A percentile compares a stretch with the other conserved stretches of the same genome.
These are phyloP conservation scores for Colletotrichum echinochloae DNA, from an alignment of 2,329 filamentous ascomycete species.

Conservation along the genomic window DNA sequence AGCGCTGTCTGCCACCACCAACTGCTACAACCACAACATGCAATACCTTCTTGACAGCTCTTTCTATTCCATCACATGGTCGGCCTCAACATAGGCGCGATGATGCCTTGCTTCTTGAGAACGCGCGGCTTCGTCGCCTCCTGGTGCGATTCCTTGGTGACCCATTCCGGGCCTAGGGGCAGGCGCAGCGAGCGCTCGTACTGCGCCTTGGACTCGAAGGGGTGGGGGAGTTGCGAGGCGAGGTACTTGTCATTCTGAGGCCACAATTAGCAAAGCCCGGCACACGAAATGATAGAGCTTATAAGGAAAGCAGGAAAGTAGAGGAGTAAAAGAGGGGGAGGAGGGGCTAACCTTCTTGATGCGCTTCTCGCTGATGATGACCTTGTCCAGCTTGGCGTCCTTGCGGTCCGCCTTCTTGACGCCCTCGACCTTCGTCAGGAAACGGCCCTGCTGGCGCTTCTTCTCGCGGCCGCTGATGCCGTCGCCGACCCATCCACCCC, in stretches of 20 bases:
- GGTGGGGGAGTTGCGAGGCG: slow-evolving; percentile 84
- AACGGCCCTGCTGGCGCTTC: slow-evolving; percentile 71
- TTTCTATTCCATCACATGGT: slow-evolving; percentile 47
- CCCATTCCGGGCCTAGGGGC: slow-evolving; percentile 94
- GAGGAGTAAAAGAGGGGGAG: neutral
- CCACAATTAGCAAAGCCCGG: neutral
- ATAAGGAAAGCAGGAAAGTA: neutral
- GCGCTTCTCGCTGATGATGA: slow-evolving; percentile 93
- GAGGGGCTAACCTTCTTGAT: slow-evolving; percentile 79
- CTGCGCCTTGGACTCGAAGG: slow-evolving; percentile 88
- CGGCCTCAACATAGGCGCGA: slow-evolving; percentile 88
- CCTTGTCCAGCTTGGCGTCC: slow-evolving; percentile 83
- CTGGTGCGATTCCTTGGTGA: slow-evolving; percentile 96
- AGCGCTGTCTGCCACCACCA: neutral
- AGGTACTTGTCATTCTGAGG: slow-evolving; percentile 85
- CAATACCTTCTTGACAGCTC: neutral
- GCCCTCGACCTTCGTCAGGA: slow-evolving; percentile 76
- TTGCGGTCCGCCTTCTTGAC: slow-evolving; percentile 81
- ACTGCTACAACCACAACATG: slow-evolving; percentile 9
- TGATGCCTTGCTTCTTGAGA: slow-evolving; percentile 90
- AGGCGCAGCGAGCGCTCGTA: slow-evolving; percentile 90
- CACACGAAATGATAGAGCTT: slow-evolving; percentile 13
- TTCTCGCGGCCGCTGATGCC: slow-evolving; percentile 80
- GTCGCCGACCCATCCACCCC: slow-evolving; percentile 91
- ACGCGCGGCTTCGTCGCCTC: slow-evolving; percentile 88